Base-by-base conservation (phyloP, 1,139 yeast genomes). In the Yamadazyma jaroonii region DNA sequence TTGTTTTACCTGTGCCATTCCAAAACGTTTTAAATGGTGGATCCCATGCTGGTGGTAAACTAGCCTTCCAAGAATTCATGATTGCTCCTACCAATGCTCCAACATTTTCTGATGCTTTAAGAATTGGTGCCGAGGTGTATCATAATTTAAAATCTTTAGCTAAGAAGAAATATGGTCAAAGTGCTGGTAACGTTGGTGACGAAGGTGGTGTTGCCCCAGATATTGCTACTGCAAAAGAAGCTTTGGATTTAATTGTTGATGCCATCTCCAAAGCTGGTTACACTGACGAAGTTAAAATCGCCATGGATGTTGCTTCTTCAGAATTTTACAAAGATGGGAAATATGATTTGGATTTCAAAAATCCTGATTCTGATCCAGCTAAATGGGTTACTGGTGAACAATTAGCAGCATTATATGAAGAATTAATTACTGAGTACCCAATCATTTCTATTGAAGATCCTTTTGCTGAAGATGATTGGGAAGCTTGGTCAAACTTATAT, bases 201-300 rank as follows among this genome's bases (percentile, higher is more conserved):
- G 96, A 87, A 76, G 96, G 96, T 80, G 96, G 96, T 77, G 94
- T 87, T 72, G 96, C 96, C 56, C 96, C 96, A 65, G 82, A 85
- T 69, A 80, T 87, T 54, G 77, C 81, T 50, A 79, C 94, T 54
- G 86, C 96, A 59, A 84, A 79, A 67, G 96, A 87, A 75, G 96
- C 96, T 52, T 74, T 87, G 55, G 95, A 87, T 74, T 81, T 87
- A 67, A 85, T 87, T 67, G 77, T 79, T 56, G 83, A 70, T 48
- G 85, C 96, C 60, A 86, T 87, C 64, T 84, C 81, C 62, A 65
- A 72, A 54, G 94, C 95, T 50, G 96, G 96, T 56, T 86, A 87
- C 82, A 81, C 78, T 49, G 96, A 95, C 64, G 72, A 78, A 72
- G 79, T 87, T 61, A 71, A 76, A 56, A 87, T 87, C 63, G 96